Percentiles rank a stretch among this genome's conserved stretches.
Evolutionary conservation across 768 basidiomycete genomes (phyloP).

Genomic region (Kwoniella mangroviensis): DNA sequence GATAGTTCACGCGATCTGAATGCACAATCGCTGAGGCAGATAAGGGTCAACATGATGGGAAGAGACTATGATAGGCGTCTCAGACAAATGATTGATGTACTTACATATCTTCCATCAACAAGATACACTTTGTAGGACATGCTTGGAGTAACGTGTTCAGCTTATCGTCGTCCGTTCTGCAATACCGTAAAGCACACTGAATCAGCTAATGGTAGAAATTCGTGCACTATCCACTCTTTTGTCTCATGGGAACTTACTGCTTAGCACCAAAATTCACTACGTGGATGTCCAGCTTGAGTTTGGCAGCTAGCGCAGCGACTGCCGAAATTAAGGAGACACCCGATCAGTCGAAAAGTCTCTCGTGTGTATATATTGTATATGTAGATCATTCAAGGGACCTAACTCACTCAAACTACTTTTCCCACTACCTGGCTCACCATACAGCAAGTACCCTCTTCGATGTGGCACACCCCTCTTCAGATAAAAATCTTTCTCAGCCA

Average conservation of each 20-base stretch:
- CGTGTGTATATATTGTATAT: no score
- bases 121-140: conserved; percentile 10
- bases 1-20: neutral
- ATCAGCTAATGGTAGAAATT: no score
- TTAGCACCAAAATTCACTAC: conserved; percentile 62
- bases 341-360: no score
- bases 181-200: neutral
- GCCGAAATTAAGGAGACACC: no score
- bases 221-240: neutral
- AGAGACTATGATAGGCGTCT: neutral
- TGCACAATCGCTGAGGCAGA: conserved; percentile 14
- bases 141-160: neutral
- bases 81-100: neutral
- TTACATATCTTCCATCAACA: conserved; percentile 28
- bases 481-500: conserved; percentile 30
- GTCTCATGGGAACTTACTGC: conserved; percentile 19
- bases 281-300: conserved; percentile 86
- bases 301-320: conserved; percentile 77
- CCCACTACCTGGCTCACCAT: conserved; percentile 25
- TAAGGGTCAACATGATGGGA: no score
- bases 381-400: no score
- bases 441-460: conserved; percentile 32
- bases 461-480: conserved; percentile 35
- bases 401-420: conserved; percentile 25
- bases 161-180: neutral